These are phyloP conservation scores for Serendipita sp. DNA, from an alignment of 768 basidiomycete genomes.

Conservation along the genomic window DNA sequence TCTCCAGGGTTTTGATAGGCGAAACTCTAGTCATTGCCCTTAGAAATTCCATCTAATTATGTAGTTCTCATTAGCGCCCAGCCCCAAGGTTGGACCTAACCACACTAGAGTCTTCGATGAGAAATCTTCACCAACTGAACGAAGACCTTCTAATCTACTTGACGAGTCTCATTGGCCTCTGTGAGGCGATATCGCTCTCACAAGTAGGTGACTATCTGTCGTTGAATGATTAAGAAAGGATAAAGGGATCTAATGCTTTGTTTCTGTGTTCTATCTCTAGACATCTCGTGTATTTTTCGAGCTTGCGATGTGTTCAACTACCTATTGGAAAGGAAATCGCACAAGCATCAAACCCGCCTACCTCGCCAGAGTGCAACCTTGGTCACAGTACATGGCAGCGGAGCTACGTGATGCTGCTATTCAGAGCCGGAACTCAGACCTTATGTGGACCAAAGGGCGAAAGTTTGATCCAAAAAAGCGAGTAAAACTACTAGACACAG, in stretches of 20 bases:
- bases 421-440: neutral
- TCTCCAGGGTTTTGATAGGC: too few species aligned
- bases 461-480: too few species aligned
- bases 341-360: neutral
- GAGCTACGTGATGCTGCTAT: neutral
- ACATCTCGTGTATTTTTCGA: neutral
- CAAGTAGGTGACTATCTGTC: neutral
- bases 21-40: too few species aligned
- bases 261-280: neutral
- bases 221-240: too few species aligned
- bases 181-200: neutral
- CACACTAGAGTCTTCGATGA: too few species aligned
- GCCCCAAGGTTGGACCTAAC: too few species aligned
- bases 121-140: neutral
- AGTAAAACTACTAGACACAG: too few species aligned
- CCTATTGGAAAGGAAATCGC: neutral
- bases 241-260: neutral
- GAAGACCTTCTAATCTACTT: neutral
- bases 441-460: neutral
- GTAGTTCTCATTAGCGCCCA: too few species aligned
- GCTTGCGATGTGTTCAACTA: neutral
- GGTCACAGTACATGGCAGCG: neutral
- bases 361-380: neutral
- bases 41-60: too few species aligned
- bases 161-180: neutral